Conservation (phyloP, 768 basidiomycete species). For the Daedalea quercina region DNA sequence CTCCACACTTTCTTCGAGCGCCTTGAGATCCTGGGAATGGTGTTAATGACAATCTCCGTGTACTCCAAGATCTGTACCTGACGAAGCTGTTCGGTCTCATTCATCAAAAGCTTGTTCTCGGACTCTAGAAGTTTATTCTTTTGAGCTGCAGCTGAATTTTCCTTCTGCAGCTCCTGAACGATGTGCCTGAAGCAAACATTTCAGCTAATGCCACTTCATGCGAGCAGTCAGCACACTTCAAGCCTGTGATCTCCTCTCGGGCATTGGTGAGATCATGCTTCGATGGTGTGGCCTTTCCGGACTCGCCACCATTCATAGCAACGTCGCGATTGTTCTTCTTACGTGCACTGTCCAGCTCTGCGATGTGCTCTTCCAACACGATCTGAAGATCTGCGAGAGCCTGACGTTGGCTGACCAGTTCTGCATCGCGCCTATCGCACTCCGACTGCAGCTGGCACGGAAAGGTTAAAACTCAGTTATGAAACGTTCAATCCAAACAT, state of each 20-base stretch:
- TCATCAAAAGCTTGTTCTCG: constrained; percentile 64
- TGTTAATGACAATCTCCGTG: background rate
- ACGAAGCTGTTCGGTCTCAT: constrained; percentile 67
- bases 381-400: constrained; percentile 25
- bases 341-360: constrained; percentile 49
- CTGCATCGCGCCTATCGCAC: constrained; percentile 23
- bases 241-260: constrained; percentile 69
- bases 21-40: constrained; percentile 54
- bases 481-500: background rate
- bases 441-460: constrained; percentile 10
- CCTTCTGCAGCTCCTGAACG: constrained; percentile 82
- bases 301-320: constrained; percentile 36
- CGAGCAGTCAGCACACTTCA: constrained; percentile 50
- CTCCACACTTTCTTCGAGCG: constrained; percentile 72
- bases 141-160: constrained; percentile 56
- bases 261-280: constrained; percentile 46
- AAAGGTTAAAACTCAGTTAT: background rate
- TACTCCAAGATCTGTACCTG: constrained; percentile 38
- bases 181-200: constrained; percentile 51
- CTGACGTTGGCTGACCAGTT: constrained; percentile 25
- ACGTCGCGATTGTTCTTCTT: constrained; percentile 59
- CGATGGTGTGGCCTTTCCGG: constrained; percentile 30
- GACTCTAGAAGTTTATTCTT: constrained; percentile 66
- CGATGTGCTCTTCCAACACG: constrained; percentile 31
- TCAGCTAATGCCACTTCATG: background rate